Evolutionary conservation across 352 stramenopile genomes (phyloP).

Genomic region (Blastocystis sp.): DNA sequence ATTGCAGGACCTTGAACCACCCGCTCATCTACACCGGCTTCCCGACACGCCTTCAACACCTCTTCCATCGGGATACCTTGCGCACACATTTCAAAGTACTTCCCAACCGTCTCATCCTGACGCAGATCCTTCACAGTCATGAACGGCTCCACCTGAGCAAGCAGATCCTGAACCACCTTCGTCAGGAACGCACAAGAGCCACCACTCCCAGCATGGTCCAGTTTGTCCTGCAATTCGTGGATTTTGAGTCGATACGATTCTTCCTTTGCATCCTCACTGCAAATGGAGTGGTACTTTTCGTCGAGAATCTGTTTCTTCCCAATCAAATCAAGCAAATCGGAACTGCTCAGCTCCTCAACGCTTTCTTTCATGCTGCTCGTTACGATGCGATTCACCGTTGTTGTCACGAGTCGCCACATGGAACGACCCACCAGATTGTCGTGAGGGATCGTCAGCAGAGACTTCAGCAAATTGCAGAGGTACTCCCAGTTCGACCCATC

Average conservation of each 20-base stretch:
- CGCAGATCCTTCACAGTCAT: conserved; percentile 17
- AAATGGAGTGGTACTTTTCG: conserved; percentile 10
- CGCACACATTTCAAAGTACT: conserved; percentile 34
- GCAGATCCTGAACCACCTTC: neutral
- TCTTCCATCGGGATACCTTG: neutral
- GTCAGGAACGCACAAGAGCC: neutral
- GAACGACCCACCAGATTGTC: conserved; percentile 5
- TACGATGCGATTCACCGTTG: conserved; percentile 6
- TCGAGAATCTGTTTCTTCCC: neutral
- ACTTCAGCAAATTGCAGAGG: neutral
- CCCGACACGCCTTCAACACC: neutral
- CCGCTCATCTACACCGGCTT: conserved; percentile 4
- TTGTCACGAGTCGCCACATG: conserved; percentile 11
- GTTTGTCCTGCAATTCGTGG: neutral
- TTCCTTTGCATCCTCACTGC: neutral
- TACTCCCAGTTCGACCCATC: conserved; percentile 52
- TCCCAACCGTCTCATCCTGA: neutral
- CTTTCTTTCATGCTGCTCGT: neutral
- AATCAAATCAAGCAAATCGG: conserved; percentile 21
- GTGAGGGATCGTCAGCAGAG: conserved; percentile 6
- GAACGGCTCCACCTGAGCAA: neutral
- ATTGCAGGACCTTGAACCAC: conserved; percentile 26
- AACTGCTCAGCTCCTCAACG: neutral
- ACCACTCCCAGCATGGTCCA: neutral
- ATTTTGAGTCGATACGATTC: neutral